Base-by-base conservation (phyloP, 2,329 filamentous ascomycete species). In the Trichophyton equinum region DNA sequence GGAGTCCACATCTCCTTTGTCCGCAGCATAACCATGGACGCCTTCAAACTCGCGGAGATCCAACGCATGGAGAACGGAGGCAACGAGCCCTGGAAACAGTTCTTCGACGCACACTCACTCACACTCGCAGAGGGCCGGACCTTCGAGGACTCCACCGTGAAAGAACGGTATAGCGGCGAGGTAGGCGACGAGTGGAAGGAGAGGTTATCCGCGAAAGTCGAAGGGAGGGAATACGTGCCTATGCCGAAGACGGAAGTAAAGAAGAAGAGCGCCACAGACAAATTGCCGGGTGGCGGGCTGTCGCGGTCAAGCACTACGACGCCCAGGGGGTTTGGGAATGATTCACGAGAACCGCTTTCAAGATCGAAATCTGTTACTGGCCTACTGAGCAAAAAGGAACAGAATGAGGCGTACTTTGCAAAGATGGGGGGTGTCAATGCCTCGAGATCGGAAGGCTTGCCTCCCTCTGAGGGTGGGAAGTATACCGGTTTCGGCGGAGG, bases 1-100 rank as follows among this genome's bases (percentile, higher is more conserved):
- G 94, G 94, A 64, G 94, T 99, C 40, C 94, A 99, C 79, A 96
- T 99, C 74, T 96, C 91, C 72, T 99, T 99, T 77, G 91, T 99
- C 65, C 88, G 94, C 63, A 94, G 88, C 70, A 94, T 97, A 71
- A 96, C 90, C 64, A 99, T 99, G 94, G 94, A 99, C 77, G 91
- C 91, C 61, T 97, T 99, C 80, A 99, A 99, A 75, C 84, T 85
- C 65, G 82, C 83, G 69, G 94, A 99, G 76, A 92, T 97, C 69
- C 86, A 89, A 75, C 87, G 91, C 67, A 97, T 99, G 94, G 85
- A 91, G 62, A 80, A 88, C 22, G 94, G 92, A 53, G 94, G 94
- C 60, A 99, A 99, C 76, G 85, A 87, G 64, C 82, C 85, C 15
- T 97, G 91, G 87, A 86, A 87, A 67, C 78, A 82, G 25, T 97